phyloP scores from a whole-genome alignment of 2,329 filamentous ascomycete species.

The Botryotinia narcissicola region DNA sequence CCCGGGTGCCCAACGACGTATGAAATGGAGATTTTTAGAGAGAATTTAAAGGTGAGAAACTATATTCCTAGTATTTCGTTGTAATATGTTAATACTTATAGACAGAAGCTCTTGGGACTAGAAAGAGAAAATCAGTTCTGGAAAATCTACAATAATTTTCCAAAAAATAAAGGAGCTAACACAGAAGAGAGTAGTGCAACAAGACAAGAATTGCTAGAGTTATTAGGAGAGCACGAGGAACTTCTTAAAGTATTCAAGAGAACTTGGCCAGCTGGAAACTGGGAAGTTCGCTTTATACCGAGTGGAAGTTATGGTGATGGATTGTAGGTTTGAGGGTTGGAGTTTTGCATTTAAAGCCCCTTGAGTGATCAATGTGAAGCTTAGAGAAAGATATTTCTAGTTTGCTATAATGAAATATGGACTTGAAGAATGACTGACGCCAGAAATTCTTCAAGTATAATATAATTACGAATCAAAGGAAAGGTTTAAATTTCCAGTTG shows the following conservation, averaged over 20 bases:
- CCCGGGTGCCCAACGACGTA: not conserved
- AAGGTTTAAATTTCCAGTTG: no score
- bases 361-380: no score
- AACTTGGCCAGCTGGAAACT: not conserved
- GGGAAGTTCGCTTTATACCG: not conserved
- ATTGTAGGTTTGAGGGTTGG: not conserved
- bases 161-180: not conserved
- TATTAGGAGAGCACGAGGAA: not conserved
- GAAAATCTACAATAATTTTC: not conserved
- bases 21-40: not conserved
- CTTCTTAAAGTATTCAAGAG: not conserved
- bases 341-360: no score
- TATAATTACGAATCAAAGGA: no score
- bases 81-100: not conserved
- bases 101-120: not conserved
- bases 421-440: no score
- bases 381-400: no score
- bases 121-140: not conserved
- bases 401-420: no score
- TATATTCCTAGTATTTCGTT: not conserved
- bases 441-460: no score
- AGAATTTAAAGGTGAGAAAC: not conserved
- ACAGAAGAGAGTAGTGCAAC: not conserved
- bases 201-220: not conserved
- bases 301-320: not conserved